Evolutionary conservation across 306 rosid species (phyloP).

Genomic region (Luffa acutangula): DNA sequence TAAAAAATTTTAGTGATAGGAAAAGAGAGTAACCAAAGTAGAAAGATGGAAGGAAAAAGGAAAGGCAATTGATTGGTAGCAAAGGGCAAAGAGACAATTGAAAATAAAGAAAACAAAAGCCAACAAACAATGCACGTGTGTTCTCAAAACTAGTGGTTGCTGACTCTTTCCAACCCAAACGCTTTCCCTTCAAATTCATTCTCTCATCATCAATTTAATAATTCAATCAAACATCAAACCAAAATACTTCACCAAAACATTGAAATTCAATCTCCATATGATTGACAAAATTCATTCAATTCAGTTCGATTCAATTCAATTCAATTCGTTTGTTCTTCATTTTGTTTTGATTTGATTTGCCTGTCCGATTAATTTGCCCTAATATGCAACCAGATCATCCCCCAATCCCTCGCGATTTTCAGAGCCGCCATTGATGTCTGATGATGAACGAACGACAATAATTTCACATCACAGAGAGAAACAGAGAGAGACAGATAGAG

Average conservation of each 20-base stretch:
- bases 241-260: background rate
- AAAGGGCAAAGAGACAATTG: background rate
- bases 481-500: background rate
- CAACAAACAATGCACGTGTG: background rate
- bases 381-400: background rate
- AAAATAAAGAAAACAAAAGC: background rate
- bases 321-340: background rate
- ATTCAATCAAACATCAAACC: background rate
- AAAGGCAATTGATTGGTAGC: background rate
- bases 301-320: background rate
- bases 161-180: slow-evolving; percentile 6
- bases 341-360: background rate
- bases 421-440: background rate
- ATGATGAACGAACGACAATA: background rate
- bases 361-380: background rate
- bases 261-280: background rate
- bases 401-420: background rate
- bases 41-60: background rate
- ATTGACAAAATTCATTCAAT: background rate
- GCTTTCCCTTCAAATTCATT: background rate
- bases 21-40: background rate
- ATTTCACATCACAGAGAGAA: background rate
- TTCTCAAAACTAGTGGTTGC: background rate
- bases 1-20: too few relatives aligned
- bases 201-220: background rate